Conservation (phyloP, 1,139 yeast species). For the Hanseniaspora uvarum region DNA sequence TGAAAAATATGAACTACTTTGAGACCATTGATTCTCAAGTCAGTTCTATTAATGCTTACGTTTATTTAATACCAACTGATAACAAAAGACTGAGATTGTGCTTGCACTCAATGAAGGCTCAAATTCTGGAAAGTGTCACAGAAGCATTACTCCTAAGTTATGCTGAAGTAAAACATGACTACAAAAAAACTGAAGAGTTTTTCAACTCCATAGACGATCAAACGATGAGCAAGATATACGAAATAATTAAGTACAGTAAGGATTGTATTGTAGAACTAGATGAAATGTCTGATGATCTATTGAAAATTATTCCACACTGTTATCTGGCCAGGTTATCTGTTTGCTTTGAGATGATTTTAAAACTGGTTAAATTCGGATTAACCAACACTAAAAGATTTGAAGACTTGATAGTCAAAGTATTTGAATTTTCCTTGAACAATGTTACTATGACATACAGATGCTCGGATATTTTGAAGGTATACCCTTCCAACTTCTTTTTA, state of each 20-base stretch:
- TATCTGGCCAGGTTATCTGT: slow-evolving; percentile 47
- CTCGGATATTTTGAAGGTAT: slow-evolving; percentile 32
- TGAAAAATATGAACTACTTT: slow-evolving; percentile 20
- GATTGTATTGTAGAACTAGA: slow-evolving; percentile 39
- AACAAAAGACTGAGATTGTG: slow-evolving; percentile 42
- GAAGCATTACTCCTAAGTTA: slow-evolving; percentile 30
- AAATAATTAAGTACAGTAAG: slow-evolving; percentile 46
- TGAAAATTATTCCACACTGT: slow-evolving; percentile 61
- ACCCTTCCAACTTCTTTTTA: slow-evolving; percentile 43
- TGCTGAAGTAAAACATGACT: slow-evolving; percentile 11
- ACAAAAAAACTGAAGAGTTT: slow-evolving; percentile 17
- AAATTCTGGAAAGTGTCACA: slow-evolving; percentile 52
- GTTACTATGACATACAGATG: slow-evolving; percentile 25
- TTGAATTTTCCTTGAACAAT: slow-evolving; percentile 10
- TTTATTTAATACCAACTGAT: slow-evolving; percentile 31
- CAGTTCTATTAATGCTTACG: slow-evolving; percentile 22
- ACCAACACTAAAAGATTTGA: slow-evolving; percentile 14
- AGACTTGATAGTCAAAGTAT: neutral
- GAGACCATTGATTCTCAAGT: slow-evolving; percentile 21
- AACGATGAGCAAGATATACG: slow-evolving; percentile 43
- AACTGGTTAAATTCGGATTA: slow-evolving; percentile 33
- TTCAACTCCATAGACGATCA: slow-evolving; percentile 33
- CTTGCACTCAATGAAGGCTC: slow-evolving; percentile 61
- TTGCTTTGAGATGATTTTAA: slow-evolving; percentile 46
- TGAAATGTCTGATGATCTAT: slow-evolving; percentile 41